These are phyloP conservation scores for Mimosa bimucronata DNA, from an alignment of 306 rosid genomes.

Conservation along the genomic window DNA sequence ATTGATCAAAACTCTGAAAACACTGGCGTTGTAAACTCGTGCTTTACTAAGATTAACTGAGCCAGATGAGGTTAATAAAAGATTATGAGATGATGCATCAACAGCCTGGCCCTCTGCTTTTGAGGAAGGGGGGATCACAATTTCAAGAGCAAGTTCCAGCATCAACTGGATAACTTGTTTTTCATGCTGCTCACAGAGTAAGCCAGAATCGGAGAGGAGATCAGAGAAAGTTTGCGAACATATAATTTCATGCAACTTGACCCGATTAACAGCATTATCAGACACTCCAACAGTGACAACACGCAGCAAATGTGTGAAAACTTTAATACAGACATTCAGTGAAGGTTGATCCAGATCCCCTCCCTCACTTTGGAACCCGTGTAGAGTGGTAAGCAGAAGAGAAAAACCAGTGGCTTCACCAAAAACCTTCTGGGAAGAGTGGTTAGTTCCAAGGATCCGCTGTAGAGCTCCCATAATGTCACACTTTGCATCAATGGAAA, in stretches of 20 bases:
- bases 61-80: conserved; percentile 75
- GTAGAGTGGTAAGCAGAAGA: conserved; percentile 93
- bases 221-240: conserved; percentile 91
- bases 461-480: conserved; percentile 92
- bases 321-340: conserved; percentile 60
- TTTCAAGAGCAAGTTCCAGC: conserved; percentile 93
- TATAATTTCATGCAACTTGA: conserved; percentile 74
- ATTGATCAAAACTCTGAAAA: conserved; percentile 79
- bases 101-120: conserved; percentile 58
- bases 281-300: conserved; percentile 82
- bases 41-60: conserved; percentile 76
- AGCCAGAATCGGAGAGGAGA: conserved; percentile 91
- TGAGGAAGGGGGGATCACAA: conserved; percentile 80
- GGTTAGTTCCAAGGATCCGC: conserved; percentile 87
- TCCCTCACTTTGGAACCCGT: conserved; percentile 86
- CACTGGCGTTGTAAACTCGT: conserved; percentile 85
- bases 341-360: conserved; percentile 60
- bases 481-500: conserved; percentile 87
- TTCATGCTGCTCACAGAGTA: conserved; percentile 86
- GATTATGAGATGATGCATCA: conserved; percentile 57
- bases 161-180: conserved; percentile 92
- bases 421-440: conserved; percentile 79
- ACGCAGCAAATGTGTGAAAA: conserved; percentile 74
- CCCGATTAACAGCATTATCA: conserved; percentile 80
- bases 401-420: conserved; percentile 99